Base-by-base conservation (phyloP, 2,329 filamentous ascomycete genomes). In the Penicillium rolfsii region DNA sequence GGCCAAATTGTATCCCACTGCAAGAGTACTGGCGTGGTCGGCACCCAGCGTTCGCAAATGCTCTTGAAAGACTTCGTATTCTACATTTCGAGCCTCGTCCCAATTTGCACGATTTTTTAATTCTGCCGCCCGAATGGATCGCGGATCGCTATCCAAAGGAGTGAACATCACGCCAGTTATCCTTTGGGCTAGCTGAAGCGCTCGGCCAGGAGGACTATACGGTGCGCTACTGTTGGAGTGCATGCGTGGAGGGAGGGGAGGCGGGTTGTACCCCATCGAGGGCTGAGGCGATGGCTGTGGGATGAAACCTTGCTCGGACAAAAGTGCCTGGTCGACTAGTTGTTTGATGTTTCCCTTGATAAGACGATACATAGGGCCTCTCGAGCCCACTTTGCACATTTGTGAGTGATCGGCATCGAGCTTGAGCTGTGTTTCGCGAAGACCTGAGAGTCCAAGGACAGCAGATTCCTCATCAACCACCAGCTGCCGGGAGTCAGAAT, bases 401-500 rank as follows among this genome's bases (percentile, higher is more conserved):
- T 73, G 68, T 3, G 72, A 74, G 58, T 76, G 73, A 58, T 75
- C 72, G 19, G 73, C 74, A 43, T 76, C 73, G 4, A 74, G 71
- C 30, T 75, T 75, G 6, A 76, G 62, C 9, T 73, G 73, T 1
- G 73, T 75, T 59, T 76, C 74, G 9, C 73, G 71, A 36, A 74
- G 64, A 1, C 72, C 72, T 6, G 71, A 71, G 3, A 74, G 59
- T 8, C 74, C 74, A 5, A 76, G 69, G 6, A 76, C 65, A 7
- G 74, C 74, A 0, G 74, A 76, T 33, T 76, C 70, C 62, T 76
- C 74, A 33, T 76, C 72, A 3, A 76, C 74, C 3, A 76, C 71
- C 52, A 74, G 60, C 74, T 76, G 49, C 12, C 11, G 1, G 5
- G 3, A 16, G 35, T 72, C 46, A 69, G 66, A 19, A 38, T 19